Conservation (phyloP, 1,284 basidiomycete species). For the Coniferiporia weirii region DNA sequence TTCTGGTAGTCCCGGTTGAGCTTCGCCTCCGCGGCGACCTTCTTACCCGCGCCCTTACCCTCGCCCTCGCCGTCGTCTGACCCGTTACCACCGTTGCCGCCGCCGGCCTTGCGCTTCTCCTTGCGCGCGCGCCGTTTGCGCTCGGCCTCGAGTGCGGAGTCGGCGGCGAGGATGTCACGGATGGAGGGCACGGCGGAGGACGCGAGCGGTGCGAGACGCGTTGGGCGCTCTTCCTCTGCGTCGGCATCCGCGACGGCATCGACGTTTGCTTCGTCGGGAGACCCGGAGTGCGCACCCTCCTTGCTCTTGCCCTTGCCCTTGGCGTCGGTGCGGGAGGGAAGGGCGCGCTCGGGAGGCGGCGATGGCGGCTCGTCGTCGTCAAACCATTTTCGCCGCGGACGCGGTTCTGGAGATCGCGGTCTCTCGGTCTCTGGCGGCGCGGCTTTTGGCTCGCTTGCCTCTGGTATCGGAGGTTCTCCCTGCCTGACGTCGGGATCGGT, state of each 20-base stretch:
- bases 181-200: slow-evolving; percentile 78
- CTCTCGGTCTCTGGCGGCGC: not conserved
- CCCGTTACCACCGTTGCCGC: not conserved
- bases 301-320: slow-evolving; percentile 19
- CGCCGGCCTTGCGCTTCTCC: slow-evolving; percentile 55
- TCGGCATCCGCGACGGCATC: slow-evolving; percentile 20
- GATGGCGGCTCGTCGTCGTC: slow-evolving; percentile 19
- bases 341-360: slow-evolving; percentile 11
- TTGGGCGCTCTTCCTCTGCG: slow-evolving; percentile 33
- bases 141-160: slow-evolving; percentile 55
- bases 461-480: not conserved
- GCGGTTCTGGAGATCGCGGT: slow-evolving; percentile 7
- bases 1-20: slow-evolving; percentile 52
- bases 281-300: slow-evolving; percentile 15
- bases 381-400: slow-evolving; percentile 22
- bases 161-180: slow-evolving; percentile 72
- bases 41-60: slow-evolving; percentile 26
- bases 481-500: slow-evolving; percentile 25
- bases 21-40: slow-evolving; percentile 33
- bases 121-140: slow-evolving; percentile 67
- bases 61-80: slow-evolving; percentile 4
- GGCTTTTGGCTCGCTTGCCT: slow-evolving; percentile 17
- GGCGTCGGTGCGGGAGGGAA: not conserved
- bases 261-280: slow-evolving; percentile 11
- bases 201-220: slow-evolving; percentile 61